phyloP scores from a whole-genome alignment of 2,329 filamentous ascomycete genomes.

The Cladophialophora bantiana region DNA sequence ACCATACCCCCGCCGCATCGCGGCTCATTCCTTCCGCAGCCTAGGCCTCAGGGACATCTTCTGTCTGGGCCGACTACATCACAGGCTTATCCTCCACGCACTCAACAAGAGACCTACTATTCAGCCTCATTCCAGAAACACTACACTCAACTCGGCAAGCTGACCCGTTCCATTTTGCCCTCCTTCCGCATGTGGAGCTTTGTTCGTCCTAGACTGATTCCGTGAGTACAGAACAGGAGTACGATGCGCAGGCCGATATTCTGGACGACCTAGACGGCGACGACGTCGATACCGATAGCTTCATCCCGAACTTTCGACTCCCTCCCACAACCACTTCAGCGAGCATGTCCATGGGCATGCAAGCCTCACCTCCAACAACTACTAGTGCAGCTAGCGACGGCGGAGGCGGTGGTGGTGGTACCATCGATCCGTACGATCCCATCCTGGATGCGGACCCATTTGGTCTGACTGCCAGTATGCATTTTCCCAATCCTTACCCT shows the following conservation, averaged over 20 bases:
- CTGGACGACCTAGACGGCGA: conserved; percentile 78
- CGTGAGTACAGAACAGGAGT: conserved; percentile 87
- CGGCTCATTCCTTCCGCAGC: conserved; percentile 43
- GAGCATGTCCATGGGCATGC: conserved; percentile 52
- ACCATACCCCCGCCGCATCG: conserved; percentile 56
- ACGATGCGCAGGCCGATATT: conserved; percentile 88
- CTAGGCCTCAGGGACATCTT: conserved; percentile 46
- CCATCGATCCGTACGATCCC: conserved; percentile 78
- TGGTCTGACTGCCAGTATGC: conserved; percentile 91
- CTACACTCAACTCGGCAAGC: conserved; percentile 94
- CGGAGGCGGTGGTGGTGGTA: conserved; percentile 47
- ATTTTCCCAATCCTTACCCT: conserved; percentile 82
- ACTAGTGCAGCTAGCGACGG: conserved; percentile 48
- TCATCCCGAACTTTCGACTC: conserved; percentile 61
- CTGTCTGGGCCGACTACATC: conserved; percentile 42
- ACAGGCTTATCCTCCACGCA: conserved; percentile 50
- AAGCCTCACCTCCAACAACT: conserved; percentile 52
- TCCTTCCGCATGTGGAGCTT: conserved; percentile 60
- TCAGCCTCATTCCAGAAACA: conserved; percentile 90
- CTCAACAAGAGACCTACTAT: conserved; percentile 68
- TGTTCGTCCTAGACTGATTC: conserved; percentile 73
- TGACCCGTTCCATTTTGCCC: conserved; percentile 58
- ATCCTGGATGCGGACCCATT: conserved; percentile 94
- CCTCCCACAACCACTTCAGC: conserved; percentile 40
- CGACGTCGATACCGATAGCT: conserved; percentile 73